Conservation (phyloP, 139 green algal species). For the Asterochloris sp. region DNA sequence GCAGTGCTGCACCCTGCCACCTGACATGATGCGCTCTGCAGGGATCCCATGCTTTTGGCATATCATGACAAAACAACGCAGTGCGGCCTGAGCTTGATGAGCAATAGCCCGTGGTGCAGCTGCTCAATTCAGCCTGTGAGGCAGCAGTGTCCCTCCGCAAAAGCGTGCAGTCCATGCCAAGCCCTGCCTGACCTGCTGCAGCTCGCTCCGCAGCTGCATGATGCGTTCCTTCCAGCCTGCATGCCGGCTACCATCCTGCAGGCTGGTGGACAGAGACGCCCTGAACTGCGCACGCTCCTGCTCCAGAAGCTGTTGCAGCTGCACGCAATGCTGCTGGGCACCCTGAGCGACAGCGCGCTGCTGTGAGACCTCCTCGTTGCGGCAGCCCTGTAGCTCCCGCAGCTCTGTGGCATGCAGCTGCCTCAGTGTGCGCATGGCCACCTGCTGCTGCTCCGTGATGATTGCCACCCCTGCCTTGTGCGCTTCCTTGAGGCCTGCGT, state of each 20-base stretch:
- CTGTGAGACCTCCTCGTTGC: not conserved
- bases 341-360: not conserved
- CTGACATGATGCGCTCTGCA: too few relatives aligned
- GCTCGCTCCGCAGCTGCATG: constrained; percentile 13
- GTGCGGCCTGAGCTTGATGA: too few relatives aligned
- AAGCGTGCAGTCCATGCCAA: too few relatives aligned
- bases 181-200: not conserved
- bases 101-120: too few relatives aligned
- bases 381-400: not conserved
- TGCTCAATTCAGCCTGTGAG: too few relatives aligned
- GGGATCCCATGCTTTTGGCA: too few relatives aligned
- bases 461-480: too few relatives aligned
- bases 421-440: not conserved
- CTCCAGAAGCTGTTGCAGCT: not conserved
- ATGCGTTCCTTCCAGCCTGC: constrained; percentile 10
- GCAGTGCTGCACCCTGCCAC: too few relatives aligned
- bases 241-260: not conserved
- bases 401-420: not conserved
- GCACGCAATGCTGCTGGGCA: not conserved
- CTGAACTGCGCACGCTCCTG: constrained; percentile 5
- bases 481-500: not conserved
- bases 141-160: too few relatives aligned
- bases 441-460: not conserved
- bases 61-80: too few relatives aligned
- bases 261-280: not conserved